Percentiles rank a stretch among this genome's conserved stretches.
phyloP scores from a whole-genome alignment of 2,329 filamentous ascomycete genomes.

The Helminthosporium solani region DNA sequence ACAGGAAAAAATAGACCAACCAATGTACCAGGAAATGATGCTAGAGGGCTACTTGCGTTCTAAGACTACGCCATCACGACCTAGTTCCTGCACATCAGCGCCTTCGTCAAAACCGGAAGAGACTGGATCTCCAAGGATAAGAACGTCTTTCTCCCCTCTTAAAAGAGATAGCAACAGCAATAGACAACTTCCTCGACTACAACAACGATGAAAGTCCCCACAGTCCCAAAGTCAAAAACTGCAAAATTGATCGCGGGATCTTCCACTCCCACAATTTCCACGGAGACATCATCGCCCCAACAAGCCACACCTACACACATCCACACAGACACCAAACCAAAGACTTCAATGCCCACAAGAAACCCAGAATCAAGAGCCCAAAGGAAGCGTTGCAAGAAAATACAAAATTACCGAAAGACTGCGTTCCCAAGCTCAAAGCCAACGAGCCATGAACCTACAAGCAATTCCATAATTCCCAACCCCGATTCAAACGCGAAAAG shows the following conservation, averaged over 20 bases:
- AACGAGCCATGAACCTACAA: slow-evolving; percentile 10
- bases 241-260: slow-evolving; percentile 12
- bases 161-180: slow-evolving; percentile 10
- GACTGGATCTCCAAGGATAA: slow-evolving; percentile 15
- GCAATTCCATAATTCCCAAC: slow-evolving; percentile 41
- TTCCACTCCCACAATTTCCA: slow-evolving; percentile 19
- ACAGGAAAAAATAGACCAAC: slow-evolving; percentile 6
- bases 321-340: slow-evolving; percentile 34
- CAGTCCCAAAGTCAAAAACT: slow-evolving; percentile 13
- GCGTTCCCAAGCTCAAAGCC: slow-evolving; percentile 11
- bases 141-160: slow-evolving; percentile 3
- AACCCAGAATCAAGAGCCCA: slow-evolving; percentile 33
- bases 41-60: slow-evolving; percentile 23
- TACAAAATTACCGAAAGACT: slow-evolving; percentile 31
- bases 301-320: slow-evolving; percentile 33
- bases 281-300: slow-evolving; percentile 24
- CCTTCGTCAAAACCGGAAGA: slow-evolving; percentile 20
- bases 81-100: slow-evolving; percentile 33
- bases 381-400: slow-evolving; percentile 27
- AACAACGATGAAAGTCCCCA: slow-evolving; percentile 23
- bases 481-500: slow-evolving; percentile 46
- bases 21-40: slow-evolving; percentile 12
- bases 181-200: slow-evolving; percentile 22
- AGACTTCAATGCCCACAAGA: slow-evolving; percentile 28
- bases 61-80: slow-evolving; percentile 35